Evolutionary conservation across 495 filamentous ascomycete genomes (phyloP), one percentile per base, ranked within the genome.

Genomic region (Aspergillus incahuasiensis): DNA sequence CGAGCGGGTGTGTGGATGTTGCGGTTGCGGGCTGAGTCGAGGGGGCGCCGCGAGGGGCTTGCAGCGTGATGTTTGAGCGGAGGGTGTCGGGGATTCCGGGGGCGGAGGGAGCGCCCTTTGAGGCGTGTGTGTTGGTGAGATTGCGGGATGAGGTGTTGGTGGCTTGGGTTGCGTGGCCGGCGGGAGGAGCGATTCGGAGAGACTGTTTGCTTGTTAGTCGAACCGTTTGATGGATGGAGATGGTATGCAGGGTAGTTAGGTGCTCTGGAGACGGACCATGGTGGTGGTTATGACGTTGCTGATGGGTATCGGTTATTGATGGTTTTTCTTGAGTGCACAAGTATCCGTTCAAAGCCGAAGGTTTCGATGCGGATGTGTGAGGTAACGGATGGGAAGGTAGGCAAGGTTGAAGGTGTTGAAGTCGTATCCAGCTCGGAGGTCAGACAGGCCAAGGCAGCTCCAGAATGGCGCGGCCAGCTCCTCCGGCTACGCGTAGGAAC

Each of bases 1-100:
- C 94, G 58, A 98, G 89, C 0, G 92, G 92, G 82, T 98, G 92
- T 6, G 86, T 74, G 35, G 86, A 90, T 40, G 74, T 63, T 5
- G 82, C 73, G 28, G 68, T 57, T 43, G 71, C 44, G 62, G 74
- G 57, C 55, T 77, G 65, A 48, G 79, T 64, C 12, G 77, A 70
- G 15, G 77, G 66, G 53, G 74, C 66, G 66, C 78, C 73, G 50
- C 69, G 62, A 52, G 69, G 65, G 13, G 71, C 67, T n/a, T 79
- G 64, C 30, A 75, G 74, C 40, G 81, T 84, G 62, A 94, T 79
- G 71, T 90, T 89, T 46, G 85, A 76, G 68, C 92, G 90, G 56
- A 97, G 87, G 16, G 86, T 91, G 75, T 97, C 92, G 77, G 90
- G 92, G 58, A 97, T 74, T 60, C 92, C 91, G 1, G 90, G 90